A percentile compares a stretch with the other conserved stretches of the same genome.
Evolutionary conservation across 2,329 filamentous ascomycete species (phyloP).

Genomic region (Phoma sp.): DNA sequence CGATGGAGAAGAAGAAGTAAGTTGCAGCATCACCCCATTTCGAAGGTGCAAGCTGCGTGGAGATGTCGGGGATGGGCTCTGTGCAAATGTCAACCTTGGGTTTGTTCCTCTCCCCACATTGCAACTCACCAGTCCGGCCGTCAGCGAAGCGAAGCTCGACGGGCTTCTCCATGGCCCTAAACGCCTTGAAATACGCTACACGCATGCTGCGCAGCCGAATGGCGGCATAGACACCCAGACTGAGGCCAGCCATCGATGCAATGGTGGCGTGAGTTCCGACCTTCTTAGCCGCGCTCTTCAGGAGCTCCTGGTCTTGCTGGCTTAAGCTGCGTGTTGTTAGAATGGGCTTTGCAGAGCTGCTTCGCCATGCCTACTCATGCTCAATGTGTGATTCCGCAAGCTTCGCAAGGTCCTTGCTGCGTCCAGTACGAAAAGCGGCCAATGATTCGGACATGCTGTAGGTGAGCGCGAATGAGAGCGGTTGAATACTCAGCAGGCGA

Average conservation of each 20-base stretch:
- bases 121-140: constrained; percentile 59
- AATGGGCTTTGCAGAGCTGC: not conserved
- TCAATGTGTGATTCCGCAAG: constrained; percentile 43
- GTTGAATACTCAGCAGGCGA: not conserved
- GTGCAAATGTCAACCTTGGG: not conserved
- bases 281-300: constrained; percentile 62
- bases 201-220: constrained; percentile 63
- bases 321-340: constrained; percentile 46
- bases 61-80: constrained; percentile 68
- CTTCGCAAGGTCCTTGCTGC: constrained; percentile 36
- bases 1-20: constrained; percentile 66
- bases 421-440: constrained; percentile 38
- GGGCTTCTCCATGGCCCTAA: constrained; percentile 66
- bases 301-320: constrained; percentile 63
- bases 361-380: constrained; percentile 35
- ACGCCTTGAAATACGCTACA: constrained; percentile 65
- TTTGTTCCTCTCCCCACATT: not conserved
- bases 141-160: constrained; percentile 66
- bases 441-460: constrained; percentile 37
- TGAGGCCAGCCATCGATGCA: constrained; percentile 66
- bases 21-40: constrained; percentile 65
- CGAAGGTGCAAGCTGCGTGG: constrained; percentile 62
- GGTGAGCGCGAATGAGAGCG: not conserved
- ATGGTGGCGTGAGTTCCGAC: constrained; percentile 62
- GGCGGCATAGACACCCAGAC: constrained; percentile 61